These are phyloP conservation scores for Lignosus rhinocerotis DNA, from an alignment of 1,284 basidiomycete genomes.

Conservation along the genomic window DNA sequence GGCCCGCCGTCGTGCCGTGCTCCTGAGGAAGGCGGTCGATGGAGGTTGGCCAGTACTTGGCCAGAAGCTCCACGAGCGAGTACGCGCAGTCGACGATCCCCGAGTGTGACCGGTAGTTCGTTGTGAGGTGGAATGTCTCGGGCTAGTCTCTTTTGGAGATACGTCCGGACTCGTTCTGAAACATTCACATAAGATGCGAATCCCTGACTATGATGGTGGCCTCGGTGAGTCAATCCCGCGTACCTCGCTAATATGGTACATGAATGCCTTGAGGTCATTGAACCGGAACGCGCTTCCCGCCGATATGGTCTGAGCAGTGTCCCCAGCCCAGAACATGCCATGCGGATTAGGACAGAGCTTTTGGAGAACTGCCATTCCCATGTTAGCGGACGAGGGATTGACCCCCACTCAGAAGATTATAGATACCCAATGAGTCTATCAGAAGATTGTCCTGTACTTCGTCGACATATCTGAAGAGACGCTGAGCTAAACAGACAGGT, in stretches of 20 bases:
- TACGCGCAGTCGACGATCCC: slow-evolving; percentile 66
- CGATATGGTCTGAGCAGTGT: slow-evolving; percentile 79
- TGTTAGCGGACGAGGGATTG: too few species aligned
- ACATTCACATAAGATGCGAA: neutral
- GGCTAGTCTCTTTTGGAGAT: slow-evolving; percentile 31
- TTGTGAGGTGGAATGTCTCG: slow-evolving; percentile 55
- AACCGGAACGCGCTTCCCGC: slow-evolving; percentile 73
- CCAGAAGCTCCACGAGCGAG: slow-evolving; percentile 61
- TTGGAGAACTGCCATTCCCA: slow-evolving; percentile 47
- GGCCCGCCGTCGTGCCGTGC: slow-evolving; percentile 56
- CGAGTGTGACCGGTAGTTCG: slow-evolving; percentile 72
- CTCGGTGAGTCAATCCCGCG: neutral
- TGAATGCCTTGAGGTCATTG: slow-evolving; percentile 67
- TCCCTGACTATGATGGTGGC: neutral
- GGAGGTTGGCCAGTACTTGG: slow-evolving; percentile 60
- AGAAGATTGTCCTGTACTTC: slow-evolving; percentile 75
- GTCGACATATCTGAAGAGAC: slow-evolving; percentile 58
- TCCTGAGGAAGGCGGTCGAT: slow-evolving; percentile 65
- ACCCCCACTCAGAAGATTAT: neutral
- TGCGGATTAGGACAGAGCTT: slow-evolving; percentile 60
- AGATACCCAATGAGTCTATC: slow-evolving; percentile 47
- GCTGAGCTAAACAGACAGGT: neutral
- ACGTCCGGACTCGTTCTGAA: neutral
- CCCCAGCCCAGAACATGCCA: slow-evolving; percentile 77
- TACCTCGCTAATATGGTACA: slow-evolving; percentile 65